These are phyloP conservation scores for Tetraselmis chui DNA, from an alignment of 139 green algal species.

Conservation along the genomic window DNA sequence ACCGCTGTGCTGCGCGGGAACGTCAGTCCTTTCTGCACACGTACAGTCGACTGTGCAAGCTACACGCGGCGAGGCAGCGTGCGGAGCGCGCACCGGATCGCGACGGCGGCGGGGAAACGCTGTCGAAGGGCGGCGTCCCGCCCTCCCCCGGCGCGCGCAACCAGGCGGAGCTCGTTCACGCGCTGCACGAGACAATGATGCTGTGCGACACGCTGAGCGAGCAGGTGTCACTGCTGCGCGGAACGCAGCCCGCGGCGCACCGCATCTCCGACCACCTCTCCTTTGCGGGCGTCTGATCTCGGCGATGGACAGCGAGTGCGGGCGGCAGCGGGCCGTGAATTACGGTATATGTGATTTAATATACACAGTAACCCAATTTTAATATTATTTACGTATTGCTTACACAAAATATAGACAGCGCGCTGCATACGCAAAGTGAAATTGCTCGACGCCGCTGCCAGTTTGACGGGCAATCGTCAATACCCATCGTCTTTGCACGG, in stretches of 20 bases:
- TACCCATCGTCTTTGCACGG: too few relatives aligned
- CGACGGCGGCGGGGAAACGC: neutral
- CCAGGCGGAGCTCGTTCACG: neutral
- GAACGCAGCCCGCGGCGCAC: neutral
- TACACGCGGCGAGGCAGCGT: neutral
- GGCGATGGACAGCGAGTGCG: too few relatives aligned
- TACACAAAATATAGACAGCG: too few relatives aligned
- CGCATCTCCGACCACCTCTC: neutral
- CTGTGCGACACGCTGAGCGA: neutral
- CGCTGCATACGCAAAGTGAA: too few relatives aligned
- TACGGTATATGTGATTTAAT: too few relatives aligned
- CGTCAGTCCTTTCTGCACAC: neutral
- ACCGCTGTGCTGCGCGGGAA: too few relatives aligned
- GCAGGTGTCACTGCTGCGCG: neutral
- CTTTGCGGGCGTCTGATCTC: neutral
- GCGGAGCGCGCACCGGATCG: neutral
- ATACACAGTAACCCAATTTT: too few relatives aligned
- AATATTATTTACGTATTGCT: too few relatives aligned
- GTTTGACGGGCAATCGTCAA: too few relatives aligned
- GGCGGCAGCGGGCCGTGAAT: too few relatives aligned
- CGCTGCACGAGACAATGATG: neutral
- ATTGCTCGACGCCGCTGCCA: too few relatives aligned
- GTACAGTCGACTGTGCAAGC: neutral
- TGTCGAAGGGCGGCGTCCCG: neutral
- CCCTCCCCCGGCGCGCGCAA: neutral